Percentiles rank a stretch among this genome's conserved stretches.
These are phyloP conservation scores for Phytopythium cucurbitacearum DNA, from an alignment of 352 stramenopile genomes.

Conservation along the genomic window DNA sequence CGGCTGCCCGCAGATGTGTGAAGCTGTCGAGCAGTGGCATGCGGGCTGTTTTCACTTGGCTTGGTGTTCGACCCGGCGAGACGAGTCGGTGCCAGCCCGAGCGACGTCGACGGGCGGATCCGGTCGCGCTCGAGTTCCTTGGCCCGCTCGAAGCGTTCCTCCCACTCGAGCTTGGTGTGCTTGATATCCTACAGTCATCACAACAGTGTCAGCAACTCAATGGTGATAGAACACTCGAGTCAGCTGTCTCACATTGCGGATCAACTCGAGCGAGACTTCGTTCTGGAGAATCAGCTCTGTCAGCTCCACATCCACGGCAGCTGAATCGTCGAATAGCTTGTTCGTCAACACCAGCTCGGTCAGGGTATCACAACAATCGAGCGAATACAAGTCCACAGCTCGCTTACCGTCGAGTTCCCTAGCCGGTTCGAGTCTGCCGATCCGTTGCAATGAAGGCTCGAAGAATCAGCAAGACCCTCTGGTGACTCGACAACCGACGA, in stretches of 20 bases:
- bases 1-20: conserved; percentile 55
- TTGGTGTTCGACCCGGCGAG: background rate
- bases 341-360: background rate
- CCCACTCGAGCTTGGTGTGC: conserved; percentile 76
- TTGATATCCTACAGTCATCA: conserved; percentile 50
- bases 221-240: background rate
- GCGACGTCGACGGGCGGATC: conserved; percentile 48
- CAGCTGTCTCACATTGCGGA: conserved; percentile 48
- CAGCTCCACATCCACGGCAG: conserved; percentile 68
- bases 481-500: background rate
- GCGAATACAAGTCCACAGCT: background rate
- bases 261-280: conserved; percentile 79
- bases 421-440: background rate
- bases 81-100: conserved; percentile 16
- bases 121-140: conserved; percentile 35
- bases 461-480: background rate
- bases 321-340: conserved; percentile 70
- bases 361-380: background rate
- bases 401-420: conserved; percentile 3
- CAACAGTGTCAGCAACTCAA: background rate
- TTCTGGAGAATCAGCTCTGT: conserved; percentile 85
- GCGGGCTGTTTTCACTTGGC: background rate
- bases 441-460: background rate
- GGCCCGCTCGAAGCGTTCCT: conserved; percentile 47
- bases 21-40: conserved; percentile 18